Evolutionary conservation across 2,329 filamentous ascomycete genomes (phyloP).

Genomic region (Didymella exigua): DNA sequence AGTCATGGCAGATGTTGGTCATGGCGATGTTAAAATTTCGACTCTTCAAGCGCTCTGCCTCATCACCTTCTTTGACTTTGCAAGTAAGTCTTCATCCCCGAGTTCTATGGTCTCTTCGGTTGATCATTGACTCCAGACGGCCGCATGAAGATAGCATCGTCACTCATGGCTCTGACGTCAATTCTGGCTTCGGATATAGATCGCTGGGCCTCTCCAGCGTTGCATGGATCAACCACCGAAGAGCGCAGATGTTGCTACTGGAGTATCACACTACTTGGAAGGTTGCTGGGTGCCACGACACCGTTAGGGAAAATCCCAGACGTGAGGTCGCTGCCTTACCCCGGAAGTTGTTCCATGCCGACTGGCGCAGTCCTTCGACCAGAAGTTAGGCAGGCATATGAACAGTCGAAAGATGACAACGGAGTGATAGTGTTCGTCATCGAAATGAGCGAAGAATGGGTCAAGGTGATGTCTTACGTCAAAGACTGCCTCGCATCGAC

Average conservation of each 20-base stretch:
- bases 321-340: background rate
- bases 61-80: background rate
- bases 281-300: background rate
- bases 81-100: background rate
- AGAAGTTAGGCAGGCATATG: background rate
- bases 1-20: background rate
- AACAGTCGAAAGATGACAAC: background rate
- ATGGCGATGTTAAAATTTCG: background rate
- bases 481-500: background rate
- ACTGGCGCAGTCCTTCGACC: background rate
- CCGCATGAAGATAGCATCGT: background rate
- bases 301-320: background rate
- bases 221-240: background rate
- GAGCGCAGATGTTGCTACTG: background rate
- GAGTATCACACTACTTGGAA: background rate
- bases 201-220: background rate
- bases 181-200: background rate
- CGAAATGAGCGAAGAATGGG: conserved; percentile 5
- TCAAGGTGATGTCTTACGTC: conserved; percentile 6
- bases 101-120: too few species aligned
- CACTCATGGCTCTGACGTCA: background rate
- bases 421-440: conserved; percentile 3
- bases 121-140: background rate
- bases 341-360: conserved; percentile 1
- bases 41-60: background rate